Conservation (phyloP, 2,329 filamentous ascomycete species). For the Scedosporium aurantiacum region DNA sequence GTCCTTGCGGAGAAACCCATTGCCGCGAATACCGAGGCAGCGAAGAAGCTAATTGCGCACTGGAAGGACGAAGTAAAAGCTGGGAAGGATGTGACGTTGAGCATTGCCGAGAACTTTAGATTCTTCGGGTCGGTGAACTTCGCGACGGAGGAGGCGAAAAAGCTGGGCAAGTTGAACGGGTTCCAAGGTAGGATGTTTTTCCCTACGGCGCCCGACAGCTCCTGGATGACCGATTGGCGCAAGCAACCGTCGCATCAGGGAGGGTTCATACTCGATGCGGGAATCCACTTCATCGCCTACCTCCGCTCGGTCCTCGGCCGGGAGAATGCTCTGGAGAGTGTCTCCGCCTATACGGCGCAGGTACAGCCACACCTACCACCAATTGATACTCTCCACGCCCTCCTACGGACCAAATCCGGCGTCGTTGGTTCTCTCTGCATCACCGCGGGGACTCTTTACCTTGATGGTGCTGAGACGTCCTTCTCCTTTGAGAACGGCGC, state of each 20-base stretch:
- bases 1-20: conserved; percentile 61
- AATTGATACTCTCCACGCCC: conserved; percentile 53
- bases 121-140: conserved; percentile 45
- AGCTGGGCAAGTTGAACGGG: conserved; percentile 21
- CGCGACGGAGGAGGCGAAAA: conserved; percentile 41
- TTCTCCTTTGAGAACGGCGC: conserved; percentile 47
- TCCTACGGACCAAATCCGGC: conserved; percentile 41
- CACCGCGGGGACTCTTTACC: conserved; percentile 39
- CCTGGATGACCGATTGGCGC: conserved; percentile 47
- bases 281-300: conserved; percentile 59
- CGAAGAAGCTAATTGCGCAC: conserved; percentile 26
- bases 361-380: conserved; percentile 47
- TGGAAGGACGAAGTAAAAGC: conserved; percentile 14
- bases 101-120: conserved; percentile 63
- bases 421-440: conserved; percentile 43
- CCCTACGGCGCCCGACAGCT: conserved; percentile 24
- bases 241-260: conserved; percentile 60
- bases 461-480: conserved; percentile 41
- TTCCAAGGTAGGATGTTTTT: conserved; percentile 22
- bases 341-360: conserved; percentile 45
- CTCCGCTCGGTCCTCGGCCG: conserved; percentile 44
- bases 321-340: conserved; percentile 31
- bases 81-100: conserved; percentile 28
- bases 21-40: conserved; percentile 41
- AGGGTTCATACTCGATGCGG: conserved; percentile 65